Percentiles rank a stretch among this genome's conserved stretches.
phyloP scores from a whole-genome alignment of 2,329 filamentous ascomycete genomes.

The Exophiala sp. region DNA sequence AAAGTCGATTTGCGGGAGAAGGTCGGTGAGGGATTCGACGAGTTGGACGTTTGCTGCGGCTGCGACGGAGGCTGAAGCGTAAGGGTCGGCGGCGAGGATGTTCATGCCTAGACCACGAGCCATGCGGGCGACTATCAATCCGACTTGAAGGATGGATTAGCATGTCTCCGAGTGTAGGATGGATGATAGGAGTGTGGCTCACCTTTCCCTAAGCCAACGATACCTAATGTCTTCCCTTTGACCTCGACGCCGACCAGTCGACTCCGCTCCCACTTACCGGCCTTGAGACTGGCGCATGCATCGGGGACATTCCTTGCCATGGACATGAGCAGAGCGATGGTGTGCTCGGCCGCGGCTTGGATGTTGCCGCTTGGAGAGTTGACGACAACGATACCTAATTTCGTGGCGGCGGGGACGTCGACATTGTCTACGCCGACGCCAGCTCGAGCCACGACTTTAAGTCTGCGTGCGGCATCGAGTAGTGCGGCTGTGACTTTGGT shows the following conservation, averaged over 20 bases:
- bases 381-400: slow-evolving; percentile 72
- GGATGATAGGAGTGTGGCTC: slow-evolving; percentile 7
- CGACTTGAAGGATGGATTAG: slow-evolving; percentile 44
- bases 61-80: slow-evolving; percentile 70
- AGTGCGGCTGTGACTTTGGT: slow-evolving; percentile 72
- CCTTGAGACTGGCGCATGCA: slow-evolving; percentile 66
- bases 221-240: slow-evolving; percentile 70
- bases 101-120: slow-evolving; percentile 74
- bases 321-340: slow-evolving; percentile 69
- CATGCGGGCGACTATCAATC: slow-evolving; percentile 75
- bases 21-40: slow-evolving; percentile 53
- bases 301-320: slow-evolving; percentile 70
- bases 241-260: slow-evolving; percentile 74
- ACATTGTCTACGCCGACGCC: slow-evolving; percentile 84
- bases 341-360: slow-evolving; percentile 74
- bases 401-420: slow-evolving; percentile 68
- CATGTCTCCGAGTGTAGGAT: slow-evolving; percentile 1
- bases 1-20: slow-evolving; percentile 69
- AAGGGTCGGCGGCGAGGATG: slow-evolving; percentile 71
- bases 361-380: slow-evolving; percentile 79
- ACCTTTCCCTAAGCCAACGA: slow-evolving; percentile 78
- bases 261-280: slow-evolving; percentile 71
- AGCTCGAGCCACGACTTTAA: slow-evolving; percentile 75
- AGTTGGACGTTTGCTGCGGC: slow-evolving; percentile 64
- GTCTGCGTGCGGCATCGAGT: slow-evolving; percentile 61